A percentile compares a stretch with the other conserved stretches of the same genome.
These are phyloP conservation scores for Trichoderma sp. DNA, from an alignment of 2,329 filamentous ascomycete genomes.

Conservation along the genomic window DNA sequence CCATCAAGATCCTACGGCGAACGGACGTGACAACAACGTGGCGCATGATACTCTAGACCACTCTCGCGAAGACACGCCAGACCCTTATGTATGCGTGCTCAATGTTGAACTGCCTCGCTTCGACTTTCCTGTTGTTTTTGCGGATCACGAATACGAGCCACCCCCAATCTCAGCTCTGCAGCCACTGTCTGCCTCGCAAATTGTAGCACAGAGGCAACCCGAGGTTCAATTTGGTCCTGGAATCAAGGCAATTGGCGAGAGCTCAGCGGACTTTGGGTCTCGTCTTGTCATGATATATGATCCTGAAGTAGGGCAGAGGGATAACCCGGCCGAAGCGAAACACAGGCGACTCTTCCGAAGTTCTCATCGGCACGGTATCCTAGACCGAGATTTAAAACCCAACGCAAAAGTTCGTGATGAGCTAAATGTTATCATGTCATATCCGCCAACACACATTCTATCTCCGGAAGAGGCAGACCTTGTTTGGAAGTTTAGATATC, in stretches of 20 bases:
- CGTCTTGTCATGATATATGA: slow-evolving; percentile 86
- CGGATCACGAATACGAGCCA: slow-evolving; percentile 86
- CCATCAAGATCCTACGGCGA: slow-evolving; percentile 45
- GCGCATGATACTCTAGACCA: slow-evolving; percentile 32
- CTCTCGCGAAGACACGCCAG: slow-evolving; percentile 44
- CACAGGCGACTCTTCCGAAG: slow-evolving; percentile 89
- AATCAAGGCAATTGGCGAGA: slow-evolving; percentile 67
- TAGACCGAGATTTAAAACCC: slow-evolving; percentile 93
- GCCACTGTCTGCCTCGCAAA: slow-evolving; percentile 55
- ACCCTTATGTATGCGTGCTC: slow-evolving; percentile 67
- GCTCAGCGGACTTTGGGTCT: slow-evolving; percentile 46
- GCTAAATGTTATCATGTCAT: slow-evolving; percentile 84
- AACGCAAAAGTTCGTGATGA: slow-evolving; percentile 96
- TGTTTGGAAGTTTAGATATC: slow-evolving; percentile 96
- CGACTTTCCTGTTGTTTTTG: slow-evolving; percentile 93
- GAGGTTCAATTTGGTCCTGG: slow-evolving; percentile 89
- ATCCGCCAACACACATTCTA: slow-evolving; percentile 85
- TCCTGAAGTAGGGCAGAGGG: slow-evolving; percentile 81
- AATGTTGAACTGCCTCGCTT: slow-evolving; percentile 92
- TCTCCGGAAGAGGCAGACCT: slow-evolving; percentile 91
- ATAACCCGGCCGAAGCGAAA: slow-evolving; percentile 94
- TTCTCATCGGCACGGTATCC: slow-evolving; percentile 82
- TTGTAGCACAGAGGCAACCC: slow-evolving; percentile 74
- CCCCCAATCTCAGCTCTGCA: slow-evolving; percentile 77
- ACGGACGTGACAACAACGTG: slow-evolving; percentile 25